phyloP scores from a whole-genome alignment of 2,329 filamentous ascomycete species.

The Penicillium fuscoglaucum region DNA sequence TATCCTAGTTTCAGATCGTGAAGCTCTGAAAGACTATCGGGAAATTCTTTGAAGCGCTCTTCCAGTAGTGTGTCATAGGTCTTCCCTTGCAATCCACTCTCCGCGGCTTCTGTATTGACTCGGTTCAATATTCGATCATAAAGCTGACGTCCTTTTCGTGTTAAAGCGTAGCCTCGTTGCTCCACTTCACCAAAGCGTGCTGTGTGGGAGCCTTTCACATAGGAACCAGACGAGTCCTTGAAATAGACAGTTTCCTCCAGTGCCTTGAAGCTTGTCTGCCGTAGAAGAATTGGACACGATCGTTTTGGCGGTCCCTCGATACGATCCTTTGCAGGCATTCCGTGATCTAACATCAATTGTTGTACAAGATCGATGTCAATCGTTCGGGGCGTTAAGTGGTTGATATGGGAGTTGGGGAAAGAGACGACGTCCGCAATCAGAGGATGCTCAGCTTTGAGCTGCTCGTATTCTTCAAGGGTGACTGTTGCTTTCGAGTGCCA shows the following conservation, averaged over 20 bases:
- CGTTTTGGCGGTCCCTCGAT: constrained; percentile 55
- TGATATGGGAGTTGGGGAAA: constrained; percentile 51
- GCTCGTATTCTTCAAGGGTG: constrained; percentile 44
- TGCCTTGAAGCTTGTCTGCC: constrained; percentile 57
- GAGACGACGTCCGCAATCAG: constrained; percentile 52
- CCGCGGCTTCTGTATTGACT: constrained; percentile 20
- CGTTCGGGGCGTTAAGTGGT: constrained; percentile 55
- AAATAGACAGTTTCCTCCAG: constrained; percentile 52
- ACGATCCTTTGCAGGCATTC: constrained; percentile 49
- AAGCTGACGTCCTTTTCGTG: constrained; percentile 45
- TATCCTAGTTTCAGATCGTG: constrained; percentile 42
- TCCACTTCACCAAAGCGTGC: constrained; percentile 58
- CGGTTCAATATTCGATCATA: constrained; percentile 49
- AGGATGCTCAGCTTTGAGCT: constrained; percentile 48
- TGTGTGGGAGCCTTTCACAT: constrained; percentile 45
- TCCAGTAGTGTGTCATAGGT: constrained; percentile 25
- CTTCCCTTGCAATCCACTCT: not conserved
- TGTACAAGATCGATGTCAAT: constrained; percentile 52
- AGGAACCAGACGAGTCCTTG: constrained; percentile 16
- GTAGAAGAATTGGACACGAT: constrained; percentile 49
- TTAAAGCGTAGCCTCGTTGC: constrained; percentile 54
- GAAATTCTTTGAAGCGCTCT: constrained; percentile 40
- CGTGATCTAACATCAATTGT: constrained; percentile 42
- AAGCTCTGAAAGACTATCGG: constrained; percentile 46
- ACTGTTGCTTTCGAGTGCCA: constrained; percentile 50